Conservation (phyloP, 805 yeast species). For the Hanseniaspora lachancei region DNA sequence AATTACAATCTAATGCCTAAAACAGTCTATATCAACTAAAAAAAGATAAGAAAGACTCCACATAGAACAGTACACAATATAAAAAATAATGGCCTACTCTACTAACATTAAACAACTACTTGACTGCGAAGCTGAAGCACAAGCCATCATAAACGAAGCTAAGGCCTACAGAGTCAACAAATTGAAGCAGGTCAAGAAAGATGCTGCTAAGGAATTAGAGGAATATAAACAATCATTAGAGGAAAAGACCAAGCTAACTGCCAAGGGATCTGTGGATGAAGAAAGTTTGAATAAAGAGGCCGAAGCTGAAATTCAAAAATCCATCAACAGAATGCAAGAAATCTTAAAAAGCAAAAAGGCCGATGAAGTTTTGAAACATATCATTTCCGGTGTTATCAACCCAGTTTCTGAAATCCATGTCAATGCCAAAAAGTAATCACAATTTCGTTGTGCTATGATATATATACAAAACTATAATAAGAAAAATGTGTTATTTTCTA, state of each 20-base stretch:
- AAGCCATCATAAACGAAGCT: slow-evolving; percentile 83
- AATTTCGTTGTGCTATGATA: too few species aligned
- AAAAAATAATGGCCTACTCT: slow-evolving; percentile 27
- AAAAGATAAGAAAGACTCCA: neutral
- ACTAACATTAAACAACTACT: slow-evolving; percentile 18
- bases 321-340: slow-evolving; percentile 54
- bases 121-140: slow-evolving; percentile 94
- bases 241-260: slow-evolving; percentile 16
- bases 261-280: slow-evolving; percentile 72
- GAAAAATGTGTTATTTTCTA: neutral
- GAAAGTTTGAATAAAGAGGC: slow-evolving; percentile 55
- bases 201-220: slow-evolving; percentile 80
- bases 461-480: neutral
- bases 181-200: slow-evolving; percentile 85
- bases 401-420: slow-evolving; percentile 76
- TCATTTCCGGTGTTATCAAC: slow-evolving; percentile 31
- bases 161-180: slow-evolving; percentile 67
- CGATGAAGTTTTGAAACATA: slow-evolving; percentile 66
- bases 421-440: slow-evolving; percentile 37
- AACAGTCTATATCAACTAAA: neutral
- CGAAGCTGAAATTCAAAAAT: slow-evolving; percentile 55
- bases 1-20: neutral
- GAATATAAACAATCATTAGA: slow-evolving; percentile 47
- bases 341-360: slow-evolving; percentile 49
- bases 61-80: slow-evolving; percentile 10